These are phyloP conservation scores for Penstemon davidsonii DNA, from an alignment of 257 asterid genomes.

Conservation along the genomic window DNA sequence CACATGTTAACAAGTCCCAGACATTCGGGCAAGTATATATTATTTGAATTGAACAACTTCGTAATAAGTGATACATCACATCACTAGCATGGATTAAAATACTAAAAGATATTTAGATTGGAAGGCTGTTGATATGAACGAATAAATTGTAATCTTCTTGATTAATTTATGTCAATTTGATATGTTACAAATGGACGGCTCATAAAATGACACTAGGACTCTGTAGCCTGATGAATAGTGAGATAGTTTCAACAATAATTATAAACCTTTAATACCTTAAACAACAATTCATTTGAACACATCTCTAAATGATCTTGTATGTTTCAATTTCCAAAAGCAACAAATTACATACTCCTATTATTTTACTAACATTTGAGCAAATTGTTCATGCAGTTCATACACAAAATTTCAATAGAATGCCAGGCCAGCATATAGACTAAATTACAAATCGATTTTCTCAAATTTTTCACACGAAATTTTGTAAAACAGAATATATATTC, in stretches of 20 bases:
- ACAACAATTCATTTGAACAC: constrained; percentile 12
- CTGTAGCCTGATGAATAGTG: not conserved
- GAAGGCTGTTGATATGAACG: constrained; percentile 30
- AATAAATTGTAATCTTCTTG: constrained; percentile 15
- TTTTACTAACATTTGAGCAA: too few relatives aligned
- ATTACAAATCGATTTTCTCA: too few relatives aligned
- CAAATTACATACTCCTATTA: too few relatives aligned
- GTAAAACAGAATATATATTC: too few relatives aligned
- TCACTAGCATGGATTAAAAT: constrained; percentile 23
- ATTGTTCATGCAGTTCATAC: too few relatives aligned
- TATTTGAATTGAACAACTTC: constrained; percentile 18
- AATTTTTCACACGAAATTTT: too few relatives aligned
- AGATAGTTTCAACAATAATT: not conserved
- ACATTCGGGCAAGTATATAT: constrained; percentile 22
- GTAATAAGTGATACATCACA: constrained; percentile 30
- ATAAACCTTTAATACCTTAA: not conserved
- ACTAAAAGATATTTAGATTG: constrained; percentile 19
- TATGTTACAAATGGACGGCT: constrained; percentile 10
- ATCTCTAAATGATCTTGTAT: not conserved
- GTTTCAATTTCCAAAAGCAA: too few relatives aligned
- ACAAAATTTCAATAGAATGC: too few relatives aligned
- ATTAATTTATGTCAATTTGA: constrained; percentile 2
- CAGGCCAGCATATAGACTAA: too few relatives aligned
- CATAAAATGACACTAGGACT: constrained; percentile 5
- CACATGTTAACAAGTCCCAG: constrained; percentile 26